Base-by-base conservation (phyloP, 2,329 filamentous ascomycete species). In the Arthrobotrys conoides region DNA sequence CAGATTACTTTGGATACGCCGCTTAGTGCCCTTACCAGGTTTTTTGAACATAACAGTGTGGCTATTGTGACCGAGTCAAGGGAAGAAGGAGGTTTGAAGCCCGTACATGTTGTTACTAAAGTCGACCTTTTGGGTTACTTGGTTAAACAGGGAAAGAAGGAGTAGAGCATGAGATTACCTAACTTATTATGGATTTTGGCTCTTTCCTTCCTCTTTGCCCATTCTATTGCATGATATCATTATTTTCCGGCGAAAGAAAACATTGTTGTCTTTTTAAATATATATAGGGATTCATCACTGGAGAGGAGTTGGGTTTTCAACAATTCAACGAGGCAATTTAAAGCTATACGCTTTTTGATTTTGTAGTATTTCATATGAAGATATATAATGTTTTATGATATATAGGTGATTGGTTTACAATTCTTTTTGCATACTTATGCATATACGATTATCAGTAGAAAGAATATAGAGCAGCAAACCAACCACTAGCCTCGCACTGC, bases 21-120 rank as follows among this genome's bases (percentile, higher is more conserved):
- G 2, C 87, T 99, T 46, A 89, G 89, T 57, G 91, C 92, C 53
- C 88, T 99, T 68, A 95, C 93, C 87, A 91, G 92, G 83, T 99
- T 99, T 86, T 93, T 98, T 81, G 94, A 98, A 86, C 98, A 96
- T 94, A 98, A 99, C 85, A 96, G 92, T 81, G 95, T 96, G 0
- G 96, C 96, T 0, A 90, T 99, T 61, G 93, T 99, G 2, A 99
- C 95, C 0, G 94, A 98, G 84, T 88, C 89, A 81, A 86, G 87
- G 12, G 86, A 86, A 48, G 88, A 88, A 72, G 86, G 87, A 69
- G 89, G 86, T 12, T 88, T 88, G 55, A 96, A 93, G 87, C 94
- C 96, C 0, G 87, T 96, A 63, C 96, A 93, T 6, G 90, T 99
- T 8, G 94, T 96, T 6, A 98, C 96, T 36, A 99, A 99, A 88